phyloP scores from a whole-genome alignment of 805 yeast species.

The Debaryomyces maramus region DNA sequence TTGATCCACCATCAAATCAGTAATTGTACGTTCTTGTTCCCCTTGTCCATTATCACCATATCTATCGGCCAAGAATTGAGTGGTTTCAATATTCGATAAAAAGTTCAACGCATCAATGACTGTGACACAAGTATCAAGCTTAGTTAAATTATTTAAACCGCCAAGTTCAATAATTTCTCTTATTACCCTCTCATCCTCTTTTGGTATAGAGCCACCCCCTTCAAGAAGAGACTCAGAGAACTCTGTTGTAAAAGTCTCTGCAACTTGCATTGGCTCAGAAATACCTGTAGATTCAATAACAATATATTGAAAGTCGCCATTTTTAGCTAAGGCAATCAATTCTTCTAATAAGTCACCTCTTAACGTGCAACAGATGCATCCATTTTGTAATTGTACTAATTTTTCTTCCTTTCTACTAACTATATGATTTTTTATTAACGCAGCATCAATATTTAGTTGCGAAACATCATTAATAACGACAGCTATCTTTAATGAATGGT shows the following conservation, averaged over 20 bases:
- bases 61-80: slow-evolving; percentile 42
- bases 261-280: slow-evolving; percentile 52
- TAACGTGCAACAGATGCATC: slow-evolving; percentile 50
- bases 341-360: slow-evolving; percentile 49
- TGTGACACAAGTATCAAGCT: slow-evolving; percentile 48
- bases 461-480: slow-evolving; percentile 50
- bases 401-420: slow-evolving; percentile 44
- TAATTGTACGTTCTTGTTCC: slow-evolving; percentile 45
- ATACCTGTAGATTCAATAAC: slow-evolving; percentile 49
- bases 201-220: slow-evolving; percentile 17
- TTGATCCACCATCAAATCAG: slow-evolving; percentile 48
- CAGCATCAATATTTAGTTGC: slow-evolving; percentile 44
- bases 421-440: slow-evolving; percentile 37
- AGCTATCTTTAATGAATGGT: slow-evolving; percentile 44
- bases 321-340: slow-evolving; percentile 33
- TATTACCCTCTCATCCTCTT: slow-evolving; percentile 18
- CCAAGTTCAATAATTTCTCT: slow-evolving; percentile 34
- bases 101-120: slow-evolving; percentile 46
- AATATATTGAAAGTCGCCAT: slow-evolving; percentile 40
- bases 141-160: slow-evolving; percentile 40
- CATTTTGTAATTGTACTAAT: slow-evolving; percentile 46
- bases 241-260: slow-evolving; percentile 47
- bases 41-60: slow-evolving; percentile 40
- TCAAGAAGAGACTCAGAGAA: slow-evolving; percentile 35
- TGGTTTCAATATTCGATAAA: slow-evolving; percentile 42